A percentile compares a stretch with the other conserved stretches of the same genome.
Evolutionary conservation across 768 basidiomycete genomes (phyloP).

Genomic region (Kwoniella newhampshirensis): DNA sequence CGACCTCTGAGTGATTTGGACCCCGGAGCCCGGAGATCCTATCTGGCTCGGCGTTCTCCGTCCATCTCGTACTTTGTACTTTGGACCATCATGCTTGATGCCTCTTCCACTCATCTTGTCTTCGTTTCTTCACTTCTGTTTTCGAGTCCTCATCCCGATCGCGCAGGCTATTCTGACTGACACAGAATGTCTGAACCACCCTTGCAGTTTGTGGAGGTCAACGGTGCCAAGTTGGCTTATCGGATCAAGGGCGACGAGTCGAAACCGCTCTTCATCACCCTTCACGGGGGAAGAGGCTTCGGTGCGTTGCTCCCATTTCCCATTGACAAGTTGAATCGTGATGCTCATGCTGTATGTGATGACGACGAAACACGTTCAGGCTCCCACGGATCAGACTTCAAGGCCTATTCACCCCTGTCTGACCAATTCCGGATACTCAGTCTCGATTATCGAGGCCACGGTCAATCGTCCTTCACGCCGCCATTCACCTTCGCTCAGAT

Average conservation of each 20-base stretch:
- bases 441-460: conserved; percentile 26
- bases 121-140: too few species aligned
- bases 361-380: conserved; percentile 6
- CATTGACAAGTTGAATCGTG: neutral
- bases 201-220: conserved; percentile 18
- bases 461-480: conserved; percentile 19
- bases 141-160: too few species aligned
- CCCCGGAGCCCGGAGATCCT: too few species aligned
- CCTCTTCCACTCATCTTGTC: too few species aligned
- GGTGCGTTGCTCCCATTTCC: conserved; percentile 14
- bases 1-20: too few species aligned
- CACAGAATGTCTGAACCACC: conserved; percentile 12
- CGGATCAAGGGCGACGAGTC: conserved; percentile 7
- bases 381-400: conserved; percentile 25
- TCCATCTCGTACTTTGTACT: too few species aligned
- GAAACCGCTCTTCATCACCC: conserved; percentile 26
- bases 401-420: conserved; percentile 17
- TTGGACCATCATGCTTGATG: too few species aligned
- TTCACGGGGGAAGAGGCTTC: conserved; percentile 30
- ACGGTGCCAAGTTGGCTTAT: conserved; percentile 25
- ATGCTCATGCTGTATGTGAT: neutral
- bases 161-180: too few species aligned
- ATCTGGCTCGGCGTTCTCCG: too few species aligned
- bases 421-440: conserved; percentile 12
- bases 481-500: conserved; percentile 25